These are phyloP conservation scores for Fusarium aywerte DNA, from an alignment of 2,329 filamentous ascomycete species.

Conservation along the genomic window DNA sequence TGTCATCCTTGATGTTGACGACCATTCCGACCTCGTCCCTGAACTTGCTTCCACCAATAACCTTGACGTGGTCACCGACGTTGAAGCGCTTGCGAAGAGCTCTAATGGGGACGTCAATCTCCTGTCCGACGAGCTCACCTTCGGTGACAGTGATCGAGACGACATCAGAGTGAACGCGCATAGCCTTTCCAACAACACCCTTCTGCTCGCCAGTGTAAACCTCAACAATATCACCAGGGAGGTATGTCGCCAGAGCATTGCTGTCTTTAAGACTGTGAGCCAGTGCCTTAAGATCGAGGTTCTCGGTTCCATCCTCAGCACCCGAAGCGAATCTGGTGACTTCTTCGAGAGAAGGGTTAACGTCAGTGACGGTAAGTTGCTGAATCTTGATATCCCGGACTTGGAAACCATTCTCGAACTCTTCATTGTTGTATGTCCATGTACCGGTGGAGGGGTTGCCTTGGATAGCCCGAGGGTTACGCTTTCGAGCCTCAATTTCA, in stretches of 20 bases:
- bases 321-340: constrained; percentile 93
- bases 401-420: constrained; percentile 92
- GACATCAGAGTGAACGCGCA: constrained; percentile 89
- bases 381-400: constrained; percentile 95
- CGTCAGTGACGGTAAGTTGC: constrained; percentile 83
- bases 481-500: constrained; percentile 91
- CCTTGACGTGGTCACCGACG: constrained; percentile 97
- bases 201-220: constrained; percentile 96
- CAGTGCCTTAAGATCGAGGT: constrained; percentile 89
- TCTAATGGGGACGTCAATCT: constrained; percentile 91
- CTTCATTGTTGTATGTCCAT: constrained; percentile 88
- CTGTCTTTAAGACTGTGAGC: constrained; percentile 89
- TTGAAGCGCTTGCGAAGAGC: constrained; percentile 92
- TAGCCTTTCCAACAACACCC: constrained; percentile 86
- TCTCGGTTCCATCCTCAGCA: constrained; percentile 91
- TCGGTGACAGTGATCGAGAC: constrained; percentile 87
- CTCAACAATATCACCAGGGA: constrained; percentile 95
- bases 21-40: constrained; percentile 97
- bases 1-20: constrained; percentile 90
- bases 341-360: constrained; percentile 93
- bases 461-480: constrained; percentile 71
- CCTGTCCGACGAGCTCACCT: constrained; percentile 82
- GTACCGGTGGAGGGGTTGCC: constrained; percentile 81
- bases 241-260: constrained; percentile 82
- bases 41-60: constrained; percentile 94